Evolutionary conservation across 768 basidiomycete species (phyloP), one percentile per base, ranked within the genome.

Genomic region (Mycena filopes): DNA sequence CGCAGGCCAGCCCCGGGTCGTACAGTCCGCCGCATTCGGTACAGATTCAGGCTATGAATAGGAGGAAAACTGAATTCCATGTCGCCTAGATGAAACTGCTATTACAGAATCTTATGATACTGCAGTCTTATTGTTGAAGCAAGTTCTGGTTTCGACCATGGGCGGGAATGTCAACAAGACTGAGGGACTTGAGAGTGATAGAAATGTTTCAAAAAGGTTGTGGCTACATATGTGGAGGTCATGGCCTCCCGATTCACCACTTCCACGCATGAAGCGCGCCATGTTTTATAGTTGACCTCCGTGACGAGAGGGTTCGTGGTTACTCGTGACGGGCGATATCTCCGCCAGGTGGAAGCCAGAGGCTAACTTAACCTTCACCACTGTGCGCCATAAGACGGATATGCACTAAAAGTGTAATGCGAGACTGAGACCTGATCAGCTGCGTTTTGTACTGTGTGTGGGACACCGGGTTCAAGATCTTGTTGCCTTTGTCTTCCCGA

Each of bases 201-300:
- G 25, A 6, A 7, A 33, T 33, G 33, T 33, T 33, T 15, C 15
- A 10, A 31, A 33, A 29, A 49, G 48, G 48, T 31, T 16, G 48
- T 49, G 48, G 48, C 48, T 49, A 49, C 48, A 25, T 25, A 33
- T 49, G 15, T 49, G 48, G 48, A 31, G 48, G 48, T 26, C 48
- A 31, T 49, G 48, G 48, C 48, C 48, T 15, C 8, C 41, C n/a
- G 6, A 42, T 42, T 42, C 41, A 42, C 48, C 48, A 49, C 25
- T 16, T 49, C 31, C 48, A 29, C 48, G 25, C 11, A 23, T 26
- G 29, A 29, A 25, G 48, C 48, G 48, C 25, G 48, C 48, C 48
- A 49, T 31, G 48, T 28, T 49, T 49, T 20, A 31, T 18, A 25
- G 15, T 49, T 29, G 48, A 49, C 48, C 48, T 49, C 48, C 28